A percentile compares a stretch with the other conserved stretches of the same genome.
Conservation (phyloP, 768 basidiomycete species). For the Podaxis sp. region DNA sequence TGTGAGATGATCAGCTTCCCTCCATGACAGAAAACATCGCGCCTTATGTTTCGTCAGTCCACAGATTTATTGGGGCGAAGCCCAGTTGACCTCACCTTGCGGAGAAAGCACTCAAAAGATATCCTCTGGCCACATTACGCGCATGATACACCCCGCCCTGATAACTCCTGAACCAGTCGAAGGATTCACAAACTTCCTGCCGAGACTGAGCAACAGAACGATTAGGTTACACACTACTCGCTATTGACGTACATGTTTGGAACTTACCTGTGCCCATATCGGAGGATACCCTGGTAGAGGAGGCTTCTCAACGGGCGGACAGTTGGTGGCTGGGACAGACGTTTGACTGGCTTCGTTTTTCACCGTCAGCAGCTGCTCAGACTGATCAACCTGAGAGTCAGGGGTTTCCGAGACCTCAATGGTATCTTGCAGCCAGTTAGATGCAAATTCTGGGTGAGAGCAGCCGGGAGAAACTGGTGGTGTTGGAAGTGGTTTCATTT, state of each 20-base stretch:
- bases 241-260: neutral
- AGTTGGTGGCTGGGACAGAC: neutral
- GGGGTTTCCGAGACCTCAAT: neutral
- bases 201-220: conserved; percentile 51
- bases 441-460: neutral
- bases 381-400: neutral
- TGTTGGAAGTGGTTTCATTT: neutral
- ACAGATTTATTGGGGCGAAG: neutral
- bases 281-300: conserved; percentile 34
- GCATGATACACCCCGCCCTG: conserved; percentile 78
- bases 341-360: neutral
- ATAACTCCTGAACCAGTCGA: conserved; percentile 73
- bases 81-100: conserved; percentile 42
- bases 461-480: neutral
- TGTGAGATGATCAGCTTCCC: conserved; percentile 82
- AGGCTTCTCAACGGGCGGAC: neutral
- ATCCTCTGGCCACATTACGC: conserved; percentile 65
- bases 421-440: neutral
- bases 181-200: conserved; percentile 82
- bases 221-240: conserved; percentile 7
- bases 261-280: conserved; percentile 43
- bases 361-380: neutral
- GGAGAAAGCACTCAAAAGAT: conserved; percentile 71
- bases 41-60: conserved; percentile 40
- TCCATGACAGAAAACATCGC: conserved; percentile 62